Evolutionary conservation across 768 basidiomycete genomes (phyloP), one percentile per base, ranked within the genome.

Genomic region (Exsudoporus frostii): DNA sequence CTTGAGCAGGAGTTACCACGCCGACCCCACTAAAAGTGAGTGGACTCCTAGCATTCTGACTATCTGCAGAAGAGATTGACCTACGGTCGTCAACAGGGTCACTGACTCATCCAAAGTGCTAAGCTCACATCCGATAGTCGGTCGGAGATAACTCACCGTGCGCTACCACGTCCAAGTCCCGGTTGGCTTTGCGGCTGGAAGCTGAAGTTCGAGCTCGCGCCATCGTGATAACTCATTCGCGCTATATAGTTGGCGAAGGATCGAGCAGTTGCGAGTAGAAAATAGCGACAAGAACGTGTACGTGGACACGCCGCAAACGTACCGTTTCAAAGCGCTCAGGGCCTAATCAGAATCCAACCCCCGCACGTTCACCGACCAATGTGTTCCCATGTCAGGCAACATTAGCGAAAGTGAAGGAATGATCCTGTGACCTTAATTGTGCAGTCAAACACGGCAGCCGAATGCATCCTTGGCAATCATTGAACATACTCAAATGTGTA

Each of bases 1-100:
- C 61, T 48, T 67, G 63, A 25, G 61, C 61, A 36, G 57, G 60
- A 17, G 63, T 68, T 19, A 57, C 47, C 17, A 25, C 47, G 7
- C 45, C 36, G 29, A 27, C 29, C 20, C 24, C 34, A 27, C 10
- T 29, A 24, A 29, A 3, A 24, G 5, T 17, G 41, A 42, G 27
- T 2, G 30, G 46, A 43, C 36, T 48, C 30, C 50, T 45, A 1
- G 40, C 3, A 41, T 37, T 44, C 44, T 24, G 36, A 47, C 30
- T 42, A n/a, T 45, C 37, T 11, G 33, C 39, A 15, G 51, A 54
- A 33, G 19, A 38, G 37, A 49, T 20, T 10, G 55, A 52, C 40
- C 45, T 44, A 13, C 24, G 32, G 42, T 51, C 60, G 24, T 51
- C 45, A 15, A n/a, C 22, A 36, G 19, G 13, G 29, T 51, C 45